Evolutionary conservation across 345 rosid genomes (phyloP).

Genomic region (Gossypioides kirkii): DNA sequence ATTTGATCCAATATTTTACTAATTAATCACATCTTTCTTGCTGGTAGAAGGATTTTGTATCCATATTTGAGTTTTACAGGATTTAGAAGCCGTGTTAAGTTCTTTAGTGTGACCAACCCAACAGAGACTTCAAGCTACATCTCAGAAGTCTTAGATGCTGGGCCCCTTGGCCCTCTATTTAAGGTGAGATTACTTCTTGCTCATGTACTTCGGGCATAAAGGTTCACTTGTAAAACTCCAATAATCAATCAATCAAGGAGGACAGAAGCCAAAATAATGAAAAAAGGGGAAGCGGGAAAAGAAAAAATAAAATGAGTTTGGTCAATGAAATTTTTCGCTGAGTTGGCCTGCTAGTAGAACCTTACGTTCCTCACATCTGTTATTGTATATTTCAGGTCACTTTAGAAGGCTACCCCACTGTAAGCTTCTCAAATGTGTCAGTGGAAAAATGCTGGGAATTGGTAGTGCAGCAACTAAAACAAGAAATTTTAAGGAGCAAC

Average conservation of each 20-base stretch:
- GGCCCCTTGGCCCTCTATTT: slow-evolving; percentile 78
- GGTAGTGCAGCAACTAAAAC: slow-evolving; percentile 52
- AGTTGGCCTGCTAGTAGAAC: background rate
- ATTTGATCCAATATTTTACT: slow-evolving; percentile 13
- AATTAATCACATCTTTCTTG: slow-evolving; percentile 24
- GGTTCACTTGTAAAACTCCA: background rate
- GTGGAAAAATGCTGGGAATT: slow-evolving; percentile 87
- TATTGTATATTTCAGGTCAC: slow-evolving; percentile 53
- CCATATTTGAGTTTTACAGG: background rate
- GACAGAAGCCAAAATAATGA: too few relatives aligned
- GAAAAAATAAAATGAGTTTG: too few relatives aligned
- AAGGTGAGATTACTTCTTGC: slow-evolving; percentile 42
- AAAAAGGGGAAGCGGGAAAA: too few relatives aligned
- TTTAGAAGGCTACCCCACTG: slow-evolving; percentile 60
- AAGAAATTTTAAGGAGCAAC: slow-evolving; percentile 39
- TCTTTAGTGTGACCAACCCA: slow-evolving; percentile 2
- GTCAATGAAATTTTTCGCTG: background rate
- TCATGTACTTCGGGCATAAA: background rate
- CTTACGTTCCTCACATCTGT: background rate
- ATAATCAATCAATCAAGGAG: too few relatives aligned
- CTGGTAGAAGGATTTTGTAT: background rate
- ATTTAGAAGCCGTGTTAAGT: slow-evolving; percentile 2
- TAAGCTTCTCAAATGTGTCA: slow-evolving; percentile 53
- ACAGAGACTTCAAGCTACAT: slow-evolving; percentile 41
- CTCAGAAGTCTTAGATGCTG: slow-evolving; percentile 83